A percentile compares a stretch with the other conserved stretches of the same genome.
Conservation (phyloP, 768 basidiomycete species). For the Kockovaella imperatae region DNA sequence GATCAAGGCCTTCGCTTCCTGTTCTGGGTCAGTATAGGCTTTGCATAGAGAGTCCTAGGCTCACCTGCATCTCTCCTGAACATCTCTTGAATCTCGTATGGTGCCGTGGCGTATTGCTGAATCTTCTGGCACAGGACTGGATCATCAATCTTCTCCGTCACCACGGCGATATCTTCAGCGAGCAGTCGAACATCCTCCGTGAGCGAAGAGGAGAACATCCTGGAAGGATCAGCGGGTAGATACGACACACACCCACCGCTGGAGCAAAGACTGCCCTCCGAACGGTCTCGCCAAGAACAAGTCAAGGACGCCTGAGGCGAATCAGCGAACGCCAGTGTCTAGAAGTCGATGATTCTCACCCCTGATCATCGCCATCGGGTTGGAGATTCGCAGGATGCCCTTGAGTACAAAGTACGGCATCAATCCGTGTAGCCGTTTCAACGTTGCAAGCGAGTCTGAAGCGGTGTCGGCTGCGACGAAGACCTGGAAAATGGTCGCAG, state of each 20-base stretch:
- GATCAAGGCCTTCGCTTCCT: conserved; percentile 64
- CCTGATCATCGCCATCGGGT: conserved; percentile 93
- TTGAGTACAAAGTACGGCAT: conserved; percentile 99
- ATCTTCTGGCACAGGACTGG: conserved; percentile 81
- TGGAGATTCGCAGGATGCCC: conserved; percentile 80
- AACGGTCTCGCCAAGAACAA: conserved; percentile 96
- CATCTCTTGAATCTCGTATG: conserved; percentile 75
- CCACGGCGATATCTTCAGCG: conserved; percentile 76
- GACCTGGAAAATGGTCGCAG: conserved; percentile 91
- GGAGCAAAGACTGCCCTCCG: conserved; percentile 82
- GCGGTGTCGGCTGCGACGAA: conserved; percentile 89
- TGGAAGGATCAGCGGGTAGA: conserved; percentile 33
- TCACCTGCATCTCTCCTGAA: conserved; percentile 71
- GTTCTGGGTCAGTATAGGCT: background rate
- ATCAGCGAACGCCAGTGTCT: background rate
- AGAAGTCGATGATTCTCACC: conserved; percentile 47
- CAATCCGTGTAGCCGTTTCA: conserved; percentile 88
- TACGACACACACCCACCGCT: conserved; percentile 54
- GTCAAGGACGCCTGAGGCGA: conserved; percentile 62
- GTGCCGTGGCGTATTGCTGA: conserved; percentile 73
- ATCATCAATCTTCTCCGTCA: conserved; percentile 83
- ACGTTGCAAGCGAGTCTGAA: conserved; percentile 72
- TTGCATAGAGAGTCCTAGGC: conserved; percentile 23
- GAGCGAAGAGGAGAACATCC: conserved; percentile 92
- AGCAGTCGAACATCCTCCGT: conserved; percentile 79